Base-by-base conservation (phyloP, 2,329 filamentous ascomycete species). In the Aschersonia sp. region DNA sequence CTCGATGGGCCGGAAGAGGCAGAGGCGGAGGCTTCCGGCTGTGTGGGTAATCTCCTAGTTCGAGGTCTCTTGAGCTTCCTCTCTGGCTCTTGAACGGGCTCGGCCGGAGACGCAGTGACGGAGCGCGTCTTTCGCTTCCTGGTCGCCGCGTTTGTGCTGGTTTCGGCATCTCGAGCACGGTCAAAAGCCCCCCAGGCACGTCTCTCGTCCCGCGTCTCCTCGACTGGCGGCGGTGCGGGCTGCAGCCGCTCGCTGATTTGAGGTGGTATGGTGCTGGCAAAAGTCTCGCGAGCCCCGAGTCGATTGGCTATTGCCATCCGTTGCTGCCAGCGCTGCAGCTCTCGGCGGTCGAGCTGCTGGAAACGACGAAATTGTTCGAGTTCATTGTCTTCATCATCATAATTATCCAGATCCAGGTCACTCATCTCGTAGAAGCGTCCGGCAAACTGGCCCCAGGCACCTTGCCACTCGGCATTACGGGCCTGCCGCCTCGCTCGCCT, bases 181-280 rank as follows among this genome's bases (percentile, higher is more conserved):
- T 96, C 89, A 52, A 97, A 82, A 22, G 85, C 87, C 52, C 88
- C 87, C 92, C 90, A 96, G 4, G 90, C 87, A 49, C 81, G 75
- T 47, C 83, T 73, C 63, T 94, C 88, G 55, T 95, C 88, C 42
- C 81, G 69, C 6, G 83, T 85, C 63, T 94, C 85, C 39, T 79
- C 65, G 12, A 67, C 61, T 0, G 67, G 78, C 42, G 79, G 75
- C 35, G 76, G 75, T 12, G 68, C 66, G 57, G 73, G 68, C 49
- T 79, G 75, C 44, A 81, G 68, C 43, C 81, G 74, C 50, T 81
- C 73, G 48, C 81, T 80, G 42, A 86, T 76, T 42, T 68, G 64
- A 5, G 66, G 65, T 4, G 73, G 69, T 14, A 79, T 71, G 52
- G 70, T 76, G 56, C 80, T 76, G 52, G 78, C 76, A 57, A 94